Evolutionary conservation across 2,329 filamentous ascomycete genomes (phyloP).

Genomic region (Seiridium unicorne): DNA sequence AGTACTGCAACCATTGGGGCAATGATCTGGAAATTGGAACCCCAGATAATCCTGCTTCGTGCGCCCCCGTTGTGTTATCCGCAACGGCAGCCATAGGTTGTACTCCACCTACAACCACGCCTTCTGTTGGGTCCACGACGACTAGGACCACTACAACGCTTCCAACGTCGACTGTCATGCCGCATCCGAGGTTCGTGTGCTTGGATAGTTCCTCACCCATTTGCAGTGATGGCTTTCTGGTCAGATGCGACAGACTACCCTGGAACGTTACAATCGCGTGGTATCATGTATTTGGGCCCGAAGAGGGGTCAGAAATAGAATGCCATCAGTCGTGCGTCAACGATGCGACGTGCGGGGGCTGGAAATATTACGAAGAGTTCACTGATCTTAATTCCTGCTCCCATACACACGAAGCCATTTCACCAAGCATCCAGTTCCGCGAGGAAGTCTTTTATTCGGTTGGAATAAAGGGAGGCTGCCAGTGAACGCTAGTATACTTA

Average conservation of each 20-base stretch:
- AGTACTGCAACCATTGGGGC: background rate
- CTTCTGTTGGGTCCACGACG: background rate
- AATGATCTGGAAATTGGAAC: background rate
- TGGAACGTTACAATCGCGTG: background rate
- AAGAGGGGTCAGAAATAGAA: background rate
- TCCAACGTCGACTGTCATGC: background rate
- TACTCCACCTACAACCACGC: background rate
- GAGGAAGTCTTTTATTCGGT: background rate
- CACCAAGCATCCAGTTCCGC: background rate
- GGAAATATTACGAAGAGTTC: background rate
- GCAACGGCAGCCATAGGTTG: background rate
- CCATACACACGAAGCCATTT: background rate
- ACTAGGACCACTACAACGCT: background rate
- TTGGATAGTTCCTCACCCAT: background rate
- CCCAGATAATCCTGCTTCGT: background rate
- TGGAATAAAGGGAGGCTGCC: background rate
- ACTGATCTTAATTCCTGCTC: background rate
- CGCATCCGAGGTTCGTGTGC: background rate
- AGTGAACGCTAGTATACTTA: background rate
- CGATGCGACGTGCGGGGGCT: background rate
- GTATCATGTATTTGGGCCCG: background rate
- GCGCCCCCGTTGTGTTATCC: background rate
- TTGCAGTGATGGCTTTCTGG: background rate
- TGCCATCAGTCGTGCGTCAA: background rate
- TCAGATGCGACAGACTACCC: background rate